phyloP scores from a whole-genome alignment of 345 rosid genomes.

The Boechera retrofracta region DNA sequence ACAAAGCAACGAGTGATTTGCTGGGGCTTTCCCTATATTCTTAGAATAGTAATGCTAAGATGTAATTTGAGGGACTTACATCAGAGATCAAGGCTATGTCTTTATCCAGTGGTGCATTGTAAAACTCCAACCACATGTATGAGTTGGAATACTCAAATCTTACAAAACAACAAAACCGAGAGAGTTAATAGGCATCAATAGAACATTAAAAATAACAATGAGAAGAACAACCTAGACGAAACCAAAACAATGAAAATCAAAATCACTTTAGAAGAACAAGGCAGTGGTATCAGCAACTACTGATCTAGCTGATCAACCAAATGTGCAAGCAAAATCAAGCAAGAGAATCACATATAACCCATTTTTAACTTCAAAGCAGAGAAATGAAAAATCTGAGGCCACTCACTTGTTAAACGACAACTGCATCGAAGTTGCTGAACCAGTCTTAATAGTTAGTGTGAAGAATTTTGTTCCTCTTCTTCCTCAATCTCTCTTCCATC shows the following conservation, averaged over 20 bases:
- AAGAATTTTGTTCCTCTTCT: conserved; percentile 76
- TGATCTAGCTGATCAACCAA: background rate
- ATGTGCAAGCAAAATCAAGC: background rate
- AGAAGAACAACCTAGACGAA: too few species aligned
- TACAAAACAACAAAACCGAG: conserved; percentile 26
- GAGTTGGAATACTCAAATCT: conserved; percentile 90
- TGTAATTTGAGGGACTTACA: conserved; percentile 53
- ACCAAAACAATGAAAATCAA: too few species aligned
- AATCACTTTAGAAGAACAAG: background rate
- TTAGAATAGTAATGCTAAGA: conserved; percentile 12
- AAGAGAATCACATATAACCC: background rate
- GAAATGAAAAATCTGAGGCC: background rate
- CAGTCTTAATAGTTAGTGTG: conserved; percentile 66
- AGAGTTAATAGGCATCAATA: background rate
- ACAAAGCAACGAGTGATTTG: conserved; percentile 22
- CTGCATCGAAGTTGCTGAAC: conserved; percentile 73
- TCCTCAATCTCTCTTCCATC: conserved; percentile 93
- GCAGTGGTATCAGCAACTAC: background rate
- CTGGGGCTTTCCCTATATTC: background rate
- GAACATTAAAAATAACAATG: background rate
- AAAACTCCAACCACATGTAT: conserved; percentile 91
- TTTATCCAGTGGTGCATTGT: conserved; percentile 77
- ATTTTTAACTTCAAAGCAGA: too few species aligned
- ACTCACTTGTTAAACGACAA: conserved; percentile 87
- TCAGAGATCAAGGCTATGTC: conserved; percentile 81